A percentile compares a stretch with the other conserved stretches of the same genome.
These are phyloP conservation scores for Hymenotorrendiella dingleyae DNA, from an alignment of 2,329 filamentous ascomycete species.

Conservation along the genomic window DNA sequence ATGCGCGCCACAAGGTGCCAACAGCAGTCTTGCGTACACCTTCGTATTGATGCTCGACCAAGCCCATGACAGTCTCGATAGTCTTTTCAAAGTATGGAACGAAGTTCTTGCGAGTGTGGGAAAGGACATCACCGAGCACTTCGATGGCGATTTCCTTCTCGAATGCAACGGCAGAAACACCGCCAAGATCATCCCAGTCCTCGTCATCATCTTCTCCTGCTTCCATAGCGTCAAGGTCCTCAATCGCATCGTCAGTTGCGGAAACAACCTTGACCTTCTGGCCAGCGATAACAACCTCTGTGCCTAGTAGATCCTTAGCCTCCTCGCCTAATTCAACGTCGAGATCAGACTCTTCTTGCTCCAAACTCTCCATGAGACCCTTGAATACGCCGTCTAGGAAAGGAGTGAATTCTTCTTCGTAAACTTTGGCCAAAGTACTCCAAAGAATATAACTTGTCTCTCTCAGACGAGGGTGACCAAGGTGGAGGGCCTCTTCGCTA, in stretches of 20 bases:
- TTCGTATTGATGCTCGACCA: conserved; percentile 86
- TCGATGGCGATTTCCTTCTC: conserved; percentile 98
- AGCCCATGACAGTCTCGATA: conserved; percentile 71
- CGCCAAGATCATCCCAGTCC: conserved; percentile 76
- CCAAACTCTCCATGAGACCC: conserved; percentile 75
- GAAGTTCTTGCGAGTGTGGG: conserved; percentile 73
- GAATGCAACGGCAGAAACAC: conserved; percentile 81
- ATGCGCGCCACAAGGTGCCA: conserved; percentile 87
- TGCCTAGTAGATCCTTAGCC: conserved; percentile 66
- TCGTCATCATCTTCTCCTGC: conserved; percentile 72
- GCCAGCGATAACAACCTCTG: conserved; percentile 71
- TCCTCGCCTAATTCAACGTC: conserved; percentile 71
- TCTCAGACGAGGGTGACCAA: conserved; percentile 84
- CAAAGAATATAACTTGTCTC: conserved; percentile 98
- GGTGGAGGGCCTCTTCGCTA: conserved; percentile 81
- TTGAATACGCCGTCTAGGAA: conserved; percentile 75
- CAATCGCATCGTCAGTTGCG: conserved; percentile 53
- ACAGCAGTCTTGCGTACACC: conserved; percentile 90
- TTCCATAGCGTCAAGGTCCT: conserved; percentile 54
- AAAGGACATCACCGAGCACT: conserved; percentile 87
- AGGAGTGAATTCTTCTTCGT: conserved; percentile 74
- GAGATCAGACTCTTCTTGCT: conserved; percentile 80
- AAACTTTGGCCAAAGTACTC: conserved; percentile 91
- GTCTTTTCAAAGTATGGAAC: conserved; percentile 86
- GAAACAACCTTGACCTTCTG: conserved; percentile 79